Base-by-base conservation (phyloP, 2,329 filamentous ascomycete species). In the Epichloe aotearoae region DNA sequence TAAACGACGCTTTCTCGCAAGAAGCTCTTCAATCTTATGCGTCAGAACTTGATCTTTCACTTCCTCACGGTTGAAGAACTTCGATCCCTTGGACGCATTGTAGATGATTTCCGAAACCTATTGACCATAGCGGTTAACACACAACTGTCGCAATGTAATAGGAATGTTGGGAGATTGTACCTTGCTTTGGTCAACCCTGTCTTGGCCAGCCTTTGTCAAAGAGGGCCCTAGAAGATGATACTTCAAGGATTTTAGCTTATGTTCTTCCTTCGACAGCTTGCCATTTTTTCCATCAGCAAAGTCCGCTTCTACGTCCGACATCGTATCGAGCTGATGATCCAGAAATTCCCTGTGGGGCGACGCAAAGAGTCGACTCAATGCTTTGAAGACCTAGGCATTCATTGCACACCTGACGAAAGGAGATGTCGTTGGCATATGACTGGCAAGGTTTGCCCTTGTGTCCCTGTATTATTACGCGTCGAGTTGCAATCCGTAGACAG, bases 81-180 rank as follows among this genome's bases (percentile, higher is more conserved):
- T 96, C 57, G 88, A 95, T 46, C 93, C 93, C 64, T 94, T 96
- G 15, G 89, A 96, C 11, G 90, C 89, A 65, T 95, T 88, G 69
- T 96, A 97, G 53, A 98, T 98, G 58, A 97, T 84, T 59, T 97
- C 90, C 2, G 90, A 94, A 47, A 98, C 89, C 82, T 84, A 47
- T 17, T 5, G 7, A 23, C 15, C 17, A 11, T 14, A 15, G 5
- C 6, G 19, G n/a, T 38, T 17, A 46, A 26, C 17, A 48, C 12
- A 26, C 19, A 6, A 8, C 34, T 30, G 5, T 15, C 41, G 2
- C 11, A 14, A 45, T 19, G 19, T 14, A 20, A 30, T 11, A 39
- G 10, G 15, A 5, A 6, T 5, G 3, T 26, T n/a, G 1, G 43
- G n/a, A 43, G 63, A 39, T 64, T 37, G 19, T n/a, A 83, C 84